Evolutionary conservation across 176 grass and related monocot species (phyloP), one percentile per base, ranked within the genome.

Genomic region (Alloteropsis semialata): DNA sequence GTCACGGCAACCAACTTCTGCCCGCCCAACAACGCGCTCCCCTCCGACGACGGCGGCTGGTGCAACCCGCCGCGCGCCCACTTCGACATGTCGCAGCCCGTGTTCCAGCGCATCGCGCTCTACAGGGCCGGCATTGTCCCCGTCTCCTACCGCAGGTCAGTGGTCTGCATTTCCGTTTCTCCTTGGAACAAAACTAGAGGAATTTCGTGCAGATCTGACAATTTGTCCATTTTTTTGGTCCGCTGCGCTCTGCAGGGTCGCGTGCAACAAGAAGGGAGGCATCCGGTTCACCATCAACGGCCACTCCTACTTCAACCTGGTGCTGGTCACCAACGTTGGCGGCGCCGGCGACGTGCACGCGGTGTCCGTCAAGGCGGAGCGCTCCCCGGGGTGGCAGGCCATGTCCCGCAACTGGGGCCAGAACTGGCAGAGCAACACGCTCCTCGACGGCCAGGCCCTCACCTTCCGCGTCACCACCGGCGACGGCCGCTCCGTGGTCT

Each of bases 1-100:
- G 95, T 97, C 21, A 97, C 95, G 0, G 95, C 92, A 44, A 97
- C 95, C 88, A 97, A 97, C 76, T 94, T 97, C 77, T 97, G 95
- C 74, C 95, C 95, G 10, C 95, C 92, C 14, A 97, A 97, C 92
- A 75, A 89, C 76, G 95, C 77, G 0, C 88, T 94, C 24, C 50
- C 90, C 1, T 92, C 89, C 49, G 89, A 97, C 79, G 78, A 90
- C 64, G 95, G 95, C 55, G 95, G 95, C 50, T 97, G 95, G 90
- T 97, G 95, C 86, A 94, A 97, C 88, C 92, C 92, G 5, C 95
- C 95, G 0, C 90, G 84, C 33, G 86, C 87, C 0, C 95, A 97
- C 82, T 97, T 97, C 63, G 95, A 97, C 84, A 91, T 97, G 81
- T 65, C 95, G 14, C 88, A 97, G 86, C 95, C 95, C 29, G 74